Base-by-base conservation (phyloP, 2,329 filamentous ascomycete species). In the Trichoderma koningii region DNA sequence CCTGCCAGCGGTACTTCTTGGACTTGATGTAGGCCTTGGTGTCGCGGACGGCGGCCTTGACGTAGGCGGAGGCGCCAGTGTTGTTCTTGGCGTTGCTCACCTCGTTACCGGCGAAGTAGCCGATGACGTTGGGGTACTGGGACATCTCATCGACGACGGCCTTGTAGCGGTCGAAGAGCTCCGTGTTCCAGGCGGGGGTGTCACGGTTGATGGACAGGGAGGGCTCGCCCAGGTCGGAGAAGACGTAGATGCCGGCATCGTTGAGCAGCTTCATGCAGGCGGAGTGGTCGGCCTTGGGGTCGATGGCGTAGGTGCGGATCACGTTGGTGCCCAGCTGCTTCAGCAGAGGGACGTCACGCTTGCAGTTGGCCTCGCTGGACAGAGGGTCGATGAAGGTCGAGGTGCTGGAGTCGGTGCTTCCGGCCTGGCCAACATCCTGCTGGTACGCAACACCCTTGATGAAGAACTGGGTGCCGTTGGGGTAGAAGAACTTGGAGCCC, bases 61-160 rank as follows among this genome's bases (percentile, higher is more conserved):
- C 95, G 77, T 90, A 99, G 70, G 94, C 93, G 68, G 92, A 95
- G 57, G 94, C 92, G 67, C 85, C 81, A 57, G 94, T 98, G 86
- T 97, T 97, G 85, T 89, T 93, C 71, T 84, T 83, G 73, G 88
- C 85, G 83, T 97, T 96, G 72, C 92, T 89, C 68, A 99, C 95
- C 81, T 99, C 95, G 80, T 99, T 99, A 76, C 95, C 95, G 71
- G 93, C 94, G 77, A 99, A 98, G 89, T 98, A 99, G 73, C 95
- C 95, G 69, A 99, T 88, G 59, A 92, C 89, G 81, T 99, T 99
- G 78, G 86, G 85, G 84, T 96, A 98, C 76, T 91, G 83, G 71
- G 85, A 83, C 73, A 99, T 82, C 68, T 86, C 83, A 75, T 98
- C 93, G 66, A 99, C 82, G 67, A 99, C 95, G 38, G 80, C 80